Percentiles rank a stretch among this genome's conserved stretches.
These are phyloP conservation scores for Backusella sp. DNA, from an alignment of 192 early-diverging fungal species.

Conservation along the genomic window DNA sequence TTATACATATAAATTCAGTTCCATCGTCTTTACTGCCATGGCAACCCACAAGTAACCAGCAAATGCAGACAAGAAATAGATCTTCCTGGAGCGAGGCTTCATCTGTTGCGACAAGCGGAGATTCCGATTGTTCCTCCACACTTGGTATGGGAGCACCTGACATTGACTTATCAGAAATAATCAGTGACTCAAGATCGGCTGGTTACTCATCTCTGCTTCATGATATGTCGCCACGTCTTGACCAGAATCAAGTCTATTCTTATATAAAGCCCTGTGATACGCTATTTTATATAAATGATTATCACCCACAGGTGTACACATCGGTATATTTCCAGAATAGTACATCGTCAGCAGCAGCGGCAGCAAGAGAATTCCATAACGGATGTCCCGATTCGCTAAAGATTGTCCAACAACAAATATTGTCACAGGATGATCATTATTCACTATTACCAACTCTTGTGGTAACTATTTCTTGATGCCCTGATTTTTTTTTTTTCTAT, in stretches of 20 bases:
- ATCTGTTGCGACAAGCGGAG: not conserved
- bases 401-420: not conserved
- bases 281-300: not conserved
- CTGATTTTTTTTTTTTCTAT: not conserved
- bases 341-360: not conserved
- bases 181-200: not conserved
- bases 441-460: not conserved
- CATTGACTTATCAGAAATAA: slow-evolving; percentile 7
- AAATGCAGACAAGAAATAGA: not conserved
- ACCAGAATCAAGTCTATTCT: not conserved
- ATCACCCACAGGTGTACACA: not conserved
- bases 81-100: not conserved
- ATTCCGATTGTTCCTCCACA: not conserved
- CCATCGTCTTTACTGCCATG: not conserved
- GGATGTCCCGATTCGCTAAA: not conserved
- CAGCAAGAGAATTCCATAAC: not conserved
- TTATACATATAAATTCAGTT: not conserved
- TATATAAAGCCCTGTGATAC: not conserved
- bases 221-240: not conserved
- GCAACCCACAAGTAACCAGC: not conserved
- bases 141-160: slow-evolving; percentile 9
- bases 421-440: not conserved
- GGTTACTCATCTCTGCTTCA: not conserved
- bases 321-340: slow-evolving; percentile 7
- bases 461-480: not conserved